phyloP scores from a whole-genome alignment of 306 rosid species.

The Prunus fruticosa region DNA sequence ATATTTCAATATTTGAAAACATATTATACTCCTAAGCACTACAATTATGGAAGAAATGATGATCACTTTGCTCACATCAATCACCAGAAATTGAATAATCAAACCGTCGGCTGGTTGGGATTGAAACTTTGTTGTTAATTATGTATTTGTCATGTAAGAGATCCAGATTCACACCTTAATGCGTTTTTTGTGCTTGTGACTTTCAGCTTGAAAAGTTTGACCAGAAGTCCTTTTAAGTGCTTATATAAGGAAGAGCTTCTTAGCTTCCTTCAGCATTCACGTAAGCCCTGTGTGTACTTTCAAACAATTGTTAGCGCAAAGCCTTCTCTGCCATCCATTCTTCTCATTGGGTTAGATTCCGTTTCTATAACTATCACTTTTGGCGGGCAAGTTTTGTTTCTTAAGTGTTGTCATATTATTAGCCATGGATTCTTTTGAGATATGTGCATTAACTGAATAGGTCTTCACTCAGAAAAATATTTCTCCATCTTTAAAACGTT shows the following conservation, averaged over 20 bases:
- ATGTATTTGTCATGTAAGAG: constrained; percentile 24
- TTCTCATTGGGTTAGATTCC: constrained; percentile 37
- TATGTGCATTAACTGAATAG: neutral
- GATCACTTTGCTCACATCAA: constrained; percentile 23
- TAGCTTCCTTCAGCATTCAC: constrained; percentile 20
- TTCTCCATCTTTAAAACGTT: neutral
- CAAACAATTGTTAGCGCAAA: constrained; percentile 18
- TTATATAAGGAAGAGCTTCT: constrained; percentile 42
- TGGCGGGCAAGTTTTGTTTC: neutral
- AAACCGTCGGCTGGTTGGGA: constrained; percentile 9
- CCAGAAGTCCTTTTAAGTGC: constrained; percentile 28
- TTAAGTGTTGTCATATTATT: neutral
- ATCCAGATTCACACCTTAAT: constrained; percentile 32
- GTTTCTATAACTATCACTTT: constrained; percentile 16
- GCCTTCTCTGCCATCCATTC: constrained; percentile 21
- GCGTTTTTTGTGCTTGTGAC: constrained; percentile 15
- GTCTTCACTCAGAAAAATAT: neutral
- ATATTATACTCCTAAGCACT: constrained; percentile 6
- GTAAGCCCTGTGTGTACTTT: constrained; percentile 14
- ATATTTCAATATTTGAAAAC: constrained; percentile 9
- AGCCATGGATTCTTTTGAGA: neutral
- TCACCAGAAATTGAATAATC: constrained; percentile 18
- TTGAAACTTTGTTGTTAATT: constrained; percentile 14
- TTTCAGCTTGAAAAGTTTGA: constrained; percentile 59
- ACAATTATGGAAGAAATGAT: constrained; percentile 16